phyloP scores from a whole-genome alignment of 768 basidiomycete species.

The Leccinum incarnatum region DNA sequence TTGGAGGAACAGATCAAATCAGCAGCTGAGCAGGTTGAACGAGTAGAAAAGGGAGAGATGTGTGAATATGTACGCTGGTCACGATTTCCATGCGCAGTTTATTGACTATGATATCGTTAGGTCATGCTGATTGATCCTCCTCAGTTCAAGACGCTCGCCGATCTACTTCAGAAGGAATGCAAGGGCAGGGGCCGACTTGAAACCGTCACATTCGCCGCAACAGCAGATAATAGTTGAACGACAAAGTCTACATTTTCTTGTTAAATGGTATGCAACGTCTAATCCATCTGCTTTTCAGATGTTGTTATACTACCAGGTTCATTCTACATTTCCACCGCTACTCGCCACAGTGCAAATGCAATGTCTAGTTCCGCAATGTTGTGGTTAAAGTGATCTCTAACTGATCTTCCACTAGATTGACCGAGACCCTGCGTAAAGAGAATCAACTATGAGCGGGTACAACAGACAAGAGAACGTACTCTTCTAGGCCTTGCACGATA shows the following conservation, averaged over 20 bases:
- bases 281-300: not conserved
- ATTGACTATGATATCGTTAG: constrained; percentile 41
- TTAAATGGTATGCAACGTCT: not conserved
- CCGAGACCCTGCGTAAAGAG: constrained; percentile 17
- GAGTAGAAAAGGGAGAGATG: constrained; percentile 70
- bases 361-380: constrained; percentile 13
- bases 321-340: not conserved
- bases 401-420: constrained; percentile 18
- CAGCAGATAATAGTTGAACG: constrained; percentile 35
- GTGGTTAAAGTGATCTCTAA: constrained; percentile 20
- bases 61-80: constrained; percentile 78
- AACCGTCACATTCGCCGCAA: constrained; percentile 72
- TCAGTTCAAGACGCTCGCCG: constrained; percentile 85
- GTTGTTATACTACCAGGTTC: not conserved
- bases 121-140: constrained; percentile 91
- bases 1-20: constrained; percentile 70
- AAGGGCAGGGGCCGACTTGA: constrained; percentile 87
- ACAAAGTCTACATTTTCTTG: not conserved
- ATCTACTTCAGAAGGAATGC: constrained; percentile 86
- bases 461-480: constrained; percentile 40
- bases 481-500: constrained; percentile 65
- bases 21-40: constrained; percentile 80
- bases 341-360: not conserved
- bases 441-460: not conserved
- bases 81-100: not conserved